Base-by-base conservation (phyloP, 1,284 basidiomycete genomes). In the Trametes pubescens region DNA sequence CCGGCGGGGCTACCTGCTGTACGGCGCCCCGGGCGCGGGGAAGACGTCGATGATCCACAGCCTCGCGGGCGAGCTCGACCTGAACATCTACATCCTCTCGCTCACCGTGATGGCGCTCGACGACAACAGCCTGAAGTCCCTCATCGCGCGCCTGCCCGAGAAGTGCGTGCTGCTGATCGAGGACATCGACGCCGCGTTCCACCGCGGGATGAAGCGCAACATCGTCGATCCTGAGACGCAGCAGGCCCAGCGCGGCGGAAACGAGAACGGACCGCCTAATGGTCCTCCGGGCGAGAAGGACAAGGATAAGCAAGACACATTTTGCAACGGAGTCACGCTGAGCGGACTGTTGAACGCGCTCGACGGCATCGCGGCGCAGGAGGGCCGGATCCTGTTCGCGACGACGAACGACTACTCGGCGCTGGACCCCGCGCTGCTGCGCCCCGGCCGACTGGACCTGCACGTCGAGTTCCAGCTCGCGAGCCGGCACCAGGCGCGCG, bases 391-490 rank as follows among this genome's bases (percentile, higher is more conserved):
- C 47, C 80, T 92, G 2, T 91, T 91, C 62, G 91, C 91, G 9
- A 93, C 91, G 0, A 93, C 91, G 2, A 93, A 93, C 78, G 85
- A 88, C 66, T 88, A 89, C 73, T 68, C 75, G 4, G 79, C 84
- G 8, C 84, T 93, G 21, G 92, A 93, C 67, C 82, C 89, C 3
- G 92, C 92, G 1, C 81, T 93, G 21, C 85, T 84, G 65, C 85
- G 92, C 16, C 89, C 91, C 2, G 92, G 92, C 26, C 86, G 91
- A 7, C 89, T 93, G 84, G 92, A 93, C 72, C 71, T 93, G n/a
- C 89, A 91, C 69, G 77, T 93, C 60, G 86, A 92, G 70, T 93
- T 93, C 76, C 83, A 84, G 65, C 80, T 87, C 26, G 87, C 92
- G 6, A 90, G 87, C 72, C 81, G 77, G 61, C 85, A 82, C 75